phyloP scores from a whole-genome alignment of 2,329 filamentous ascomycete genomes.

The Geosmithia flava region DNA sequence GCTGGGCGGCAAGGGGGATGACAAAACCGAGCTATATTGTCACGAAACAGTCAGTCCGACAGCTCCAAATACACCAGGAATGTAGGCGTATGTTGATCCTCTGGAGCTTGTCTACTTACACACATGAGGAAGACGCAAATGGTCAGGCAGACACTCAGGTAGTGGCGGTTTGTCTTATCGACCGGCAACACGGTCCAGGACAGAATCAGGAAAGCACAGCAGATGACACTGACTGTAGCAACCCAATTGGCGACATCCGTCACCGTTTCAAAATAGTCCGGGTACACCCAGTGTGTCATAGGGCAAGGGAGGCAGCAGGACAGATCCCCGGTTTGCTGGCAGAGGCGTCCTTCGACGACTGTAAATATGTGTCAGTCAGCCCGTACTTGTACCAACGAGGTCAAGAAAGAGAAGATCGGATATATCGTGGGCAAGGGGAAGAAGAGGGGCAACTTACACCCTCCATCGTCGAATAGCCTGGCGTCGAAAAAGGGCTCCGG shows the following conservation, averaged over 20 bases:
- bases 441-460: conserved; percentile 43
- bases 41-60: conserved; percentile 7
- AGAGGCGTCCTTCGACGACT: conserved; percentile 47
- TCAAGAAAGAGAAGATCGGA: not conserved
- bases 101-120: conserved; percentile 34
- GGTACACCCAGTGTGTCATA: conserved; percentile 62
- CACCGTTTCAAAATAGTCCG: conserved; percentile 45
- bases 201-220: conserved; percentile 62
- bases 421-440: not conserved
- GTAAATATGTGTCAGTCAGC: conserved; percentile 5
- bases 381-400: not conserved
- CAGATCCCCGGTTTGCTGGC: conserved; percentile 33
- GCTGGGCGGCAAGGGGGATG: conserved; percentile 67
- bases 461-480: conserved; percentile 43
- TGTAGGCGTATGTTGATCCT: not conserved
- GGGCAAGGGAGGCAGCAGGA: conserved; percentile 88
- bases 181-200: conserved; percentile 73
- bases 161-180: conserved; percentile 85
- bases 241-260: conserved; percentile 68
- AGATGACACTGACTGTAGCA: conserved; percentile 59
- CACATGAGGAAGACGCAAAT: conserved; percentile 67
- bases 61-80: not conserved
- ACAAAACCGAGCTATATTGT: conserved; percentile 67
- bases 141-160: conserved; percentile 79
- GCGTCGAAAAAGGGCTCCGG: conserved; percentile 58